These are phyloP conservation scores for Discostella stelligera DNA, from an alignment of 352 stramenopile genomes.

Conservation along the genomic window DNA sequence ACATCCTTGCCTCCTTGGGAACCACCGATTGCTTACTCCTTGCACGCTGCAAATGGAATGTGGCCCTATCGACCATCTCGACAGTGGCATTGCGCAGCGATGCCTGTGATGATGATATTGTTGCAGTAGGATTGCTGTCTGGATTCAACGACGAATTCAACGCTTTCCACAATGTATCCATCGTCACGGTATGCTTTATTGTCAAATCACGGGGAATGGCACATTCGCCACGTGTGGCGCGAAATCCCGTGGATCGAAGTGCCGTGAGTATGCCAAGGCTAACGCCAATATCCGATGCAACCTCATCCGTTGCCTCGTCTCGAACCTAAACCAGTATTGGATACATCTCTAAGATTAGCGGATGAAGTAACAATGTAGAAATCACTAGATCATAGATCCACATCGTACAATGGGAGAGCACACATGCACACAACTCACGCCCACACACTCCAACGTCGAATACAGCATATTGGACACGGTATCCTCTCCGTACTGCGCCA, in stretches of 20 bases:
- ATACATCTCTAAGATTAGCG: background rate
- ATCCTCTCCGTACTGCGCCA: conserved; percentile 65
- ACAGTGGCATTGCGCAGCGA: conserved; percentile 49
- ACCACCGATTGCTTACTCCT: conserved; percentile 53
- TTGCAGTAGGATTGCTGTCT: conserved; percentile 23
- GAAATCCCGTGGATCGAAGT: conserved; percentile 55
- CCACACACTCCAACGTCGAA: conserved; percentile 61
- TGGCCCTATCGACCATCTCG: conserved; percentile 58
- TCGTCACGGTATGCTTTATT: conserved; percentile 45
- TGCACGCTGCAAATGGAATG: conserved; percentile 54
- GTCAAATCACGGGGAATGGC: conserved; percentile 63
- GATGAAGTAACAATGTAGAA: background rate
- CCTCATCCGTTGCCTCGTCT: conserved; percentile 63
- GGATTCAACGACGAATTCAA: conserved; percentile 1
- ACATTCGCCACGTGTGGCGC: conserved; percentile 57
- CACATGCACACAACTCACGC: conserved; percentile 30
- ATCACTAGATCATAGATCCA: background rate
- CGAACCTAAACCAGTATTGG: conserved; percentile 30
- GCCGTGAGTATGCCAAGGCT: conserved; percentile 64
- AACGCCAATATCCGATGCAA: conserved; percentile 68
- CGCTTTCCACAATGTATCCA: conserved; percentile 36
- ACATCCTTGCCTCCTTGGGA: conserved; percentile 43
- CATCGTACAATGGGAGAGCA: too few species aligned
- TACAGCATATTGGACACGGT: conserved; percentile 68
- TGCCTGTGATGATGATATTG: conserved; percentile 21